Percentiles rank a stretch among this genome's conserved stretches.
These are phyloP conservation scores for Balansia obtecta DNA, from an alignment of 2,329 filamentous ascomycete genomes.

Conservation along the genomic window DNA sequence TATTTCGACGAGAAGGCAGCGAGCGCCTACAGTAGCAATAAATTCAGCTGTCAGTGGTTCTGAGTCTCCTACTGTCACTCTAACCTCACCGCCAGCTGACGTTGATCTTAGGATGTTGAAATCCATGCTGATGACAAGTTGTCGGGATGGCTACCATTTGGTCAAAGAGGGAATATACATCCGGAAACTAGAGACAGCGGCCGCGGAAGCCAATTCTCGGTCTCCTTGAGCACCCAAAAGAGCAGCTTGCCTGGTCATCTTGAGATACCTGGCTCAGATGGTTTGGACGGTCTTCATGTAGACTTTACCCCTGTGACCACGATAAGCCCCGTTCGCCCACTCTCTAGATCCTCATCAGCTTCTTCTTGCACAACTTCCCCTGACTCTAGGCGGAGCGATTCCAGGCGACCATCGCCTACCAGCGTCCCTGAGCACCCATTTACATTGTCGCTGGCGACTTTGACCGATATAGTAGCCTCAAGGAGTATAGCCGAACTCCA, in stretches of 20 bases:
- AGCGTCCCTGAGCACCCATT: not conserved
- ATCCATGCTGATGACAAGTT: not conserved
- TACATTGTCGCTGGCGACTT: not conserved
- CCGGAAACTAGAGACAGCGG: not conserved
- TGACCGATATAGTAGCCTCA: not conserved
- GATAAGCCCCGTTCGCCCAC: not conserved
- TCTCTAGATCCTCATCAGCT: not conserved
- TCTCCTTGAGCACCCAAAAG: no score
- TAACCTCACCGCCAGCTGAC: not conserved
- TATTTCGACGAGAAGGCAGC: not conserved
- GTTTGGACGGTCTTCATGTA: not conserved
- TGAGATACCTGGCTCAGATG: not conserved
- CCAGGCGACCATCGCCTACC: not conserved
- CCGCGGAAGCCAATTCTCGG: not conserved
- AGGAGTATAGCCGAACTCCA: conserved; percentile 4
- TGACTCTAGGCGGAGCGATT: not conserved
- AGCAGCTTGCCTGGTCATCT: not conserved
- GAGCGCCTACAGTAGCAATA: not conserved
- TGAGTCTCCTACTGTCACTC: not conserved
- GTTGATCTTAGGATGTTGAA: not conserved
- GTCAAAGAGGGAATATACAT: not conserved
- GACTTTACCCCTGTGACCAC: not conserved
- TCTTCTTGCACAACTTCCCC: conserved; percentile 1
- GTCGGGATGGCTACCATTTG: not conserved
- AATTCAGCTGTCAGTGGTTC: not conserved